Evolutionary conservation across 495 filamentous ascomycete species (phyloP), one percentile per base, ranked within the genome.

Genomic region (Lasiosphaeris hirsuta): DNA sequence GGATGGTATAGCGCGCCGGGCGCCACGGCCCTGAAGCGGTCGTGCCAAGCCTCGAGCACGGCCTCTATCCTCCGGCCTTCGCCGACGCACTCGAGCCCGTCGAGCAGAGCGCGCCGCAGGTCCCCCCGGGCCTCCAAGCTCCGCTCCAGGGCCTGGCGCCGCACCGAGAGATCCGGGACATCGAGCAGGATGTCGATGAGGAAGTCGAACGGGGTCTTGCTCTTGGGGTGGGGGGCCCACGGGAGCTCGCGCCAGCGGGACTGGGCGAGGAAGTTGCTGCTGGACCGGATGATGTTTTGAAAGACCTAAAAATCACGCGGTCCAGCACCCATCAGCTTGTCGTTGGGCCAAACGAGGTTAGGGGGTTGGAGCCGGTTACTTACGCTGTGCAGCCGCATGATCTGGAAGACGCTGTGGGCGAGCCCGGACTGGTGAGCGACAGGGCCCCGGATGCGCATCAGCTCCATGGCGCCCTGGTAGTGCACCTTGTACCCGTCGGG

Each of bases 381-480:
- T 52, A 52, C 49, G 5, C 13, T 13, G 36, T 52, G 49, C 36
- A 52, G n/a, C 8, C 35, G 49, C 33, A 52, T 23, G 10, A 38
- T 3, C 36, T 38, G 14, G 33, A 52, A 38, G 17, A 52, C 35
- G 49, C 49, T 52, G 35, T 52, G 49, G 23, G 49, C 49, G 33
- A 52, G 35, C n/a, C 49, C 49, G 8, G 49, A 39, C 5, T 35
- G 15, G 17, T 52, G 49, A 15, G 33, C 35, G 33, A 15, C 10
- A 13, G 49, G 49, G n/a, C 49, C 49, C 7, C 49, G 49, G 7
- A 37, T 37, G 10, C 49, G 30, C 14, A 52, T 13, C 8, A 52
- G 33, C 49, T 40, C 49, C 49, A 52, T 40, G 3, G 49, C 49
- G 35, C 49, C 49, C 7, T 39, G 30, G 35, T 52, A 52, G 49